Evolutionary conservation across 176 grass and related monocot genomes (phyloP).

Genomic region (Cenchrus fungigraminus): DNA sequence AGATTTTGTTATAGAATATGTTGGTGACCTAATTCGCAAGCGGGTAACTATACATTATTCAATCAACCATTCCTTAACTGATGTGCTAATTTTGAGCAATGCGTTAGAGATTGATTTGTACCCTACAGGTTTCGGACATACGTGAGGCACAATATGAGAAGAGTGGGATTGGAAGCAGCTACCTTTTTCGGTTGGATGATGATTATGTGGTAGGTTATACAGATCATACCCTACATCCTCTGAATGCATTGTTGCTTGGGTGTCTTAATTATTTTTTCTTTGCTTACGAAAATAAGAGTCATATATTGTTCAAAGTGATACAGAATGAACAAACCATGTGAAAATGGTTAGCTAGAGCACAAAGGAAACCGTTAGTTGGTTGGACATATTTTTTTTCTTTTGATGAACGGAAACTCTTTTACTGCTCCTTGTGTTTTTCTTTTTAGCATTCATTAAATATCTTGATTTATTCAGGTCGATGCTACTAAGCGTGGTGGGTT

Average conservation of each 20-base stretch:
- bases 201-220: constrained; percentile 82
- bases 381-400: neutral
- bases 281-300: constrained; percentile 21
- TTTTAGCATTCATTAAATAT: constrained; percentile 12
- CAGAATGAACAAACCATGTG: neutral
- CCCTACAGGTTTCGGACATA: constrained; percentile 81
- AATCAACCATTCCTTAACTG: constrained; percentile 34
- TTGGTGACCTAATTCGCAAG: constrained; percentile 85
- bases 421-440: constrained; percentile 27
- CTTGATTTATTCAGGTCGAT: constrained; percentile 77
- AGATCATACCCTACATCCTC: constrained; percentile 25
- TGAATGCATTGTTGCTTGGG: neutral
- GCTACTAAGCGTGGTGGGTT: constrained; percentile 92
- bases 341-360: constrained; percentile 14
- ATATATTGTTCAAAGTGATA: constrained; percentile 1
- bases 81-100: constrained; percentile 29
- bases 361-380: constrained; percentile 20
- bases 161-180: constrained; percentile 96
- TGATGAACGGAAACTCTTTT: neutral
- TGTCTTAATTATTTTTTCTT: constrained; percentile 1
- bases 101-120: constrained; percentile 36
- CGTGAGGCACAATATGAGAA: constrained; percentile 85
- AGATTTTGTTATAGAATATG: constrained; percentile 99
- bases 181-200: constrained; percentile 96
- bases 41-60: constrained; percentile 59